Percentiles rank a stretch among this genome's conserved stretches.
Evolutionary conservation across 352 stramenopile species (phyloP).

Genomic region (Thalassiosira pacifica): DNA sequence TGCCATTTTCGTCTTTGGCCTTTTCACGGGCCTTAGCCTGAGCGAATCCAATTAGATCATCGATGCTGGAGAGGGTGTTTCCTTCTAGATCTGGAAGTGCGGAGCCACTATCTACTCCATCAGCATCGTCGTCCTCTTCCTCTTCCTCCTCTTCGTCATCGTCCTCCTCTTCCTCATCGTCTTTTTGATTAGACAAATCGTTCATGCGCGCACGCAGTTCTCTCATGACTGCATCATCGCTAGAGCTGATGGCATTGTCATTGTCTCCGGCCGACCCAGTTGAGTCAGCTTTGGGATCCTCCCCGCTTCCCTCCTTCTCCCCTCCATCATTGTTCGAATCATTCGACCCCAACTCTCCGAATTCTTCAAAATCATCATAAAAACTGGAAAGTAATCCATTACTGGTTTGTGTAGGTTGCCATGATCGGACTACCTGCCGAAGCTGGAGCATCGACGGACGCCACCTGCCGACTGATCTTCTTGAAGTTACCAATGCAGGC

Average conservation of each 20-base stretch:
- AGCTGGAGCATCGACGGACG: constrained; percentile 11
- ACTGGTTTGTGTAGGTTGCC: neutral
- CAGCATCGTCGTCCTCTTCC: constrained; percentile 47
- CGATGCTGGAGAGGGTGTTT: constrained; percentile 61
- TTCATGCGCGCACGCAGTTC: constrained; percentile 48
- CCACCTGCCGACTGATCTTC: neutral
- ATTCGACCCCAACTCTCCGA: constrained; percentile 36
- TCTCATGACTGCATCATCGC: constrained; percentile 55
- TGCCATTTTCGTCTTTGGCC: constrained; percentile 23
- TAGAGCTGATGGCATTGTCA: constrained; percentile 29
- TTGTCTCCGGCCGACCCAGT: constrained; percentile 10
- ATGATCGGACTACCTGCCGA: neutral
- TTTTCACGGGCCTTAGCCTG: constrained; percentile 47
- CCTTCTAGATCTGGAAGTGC: constrained; percentile 53
- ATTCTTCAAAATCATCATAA: constrained; percentile 69
- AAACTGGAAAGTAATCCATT: constrained; percentile 23
- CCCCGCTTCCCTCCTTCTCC: neutral
- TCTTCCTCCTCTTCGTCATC: constrained; percentile 60
- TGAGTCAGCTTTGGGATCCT: neutral
- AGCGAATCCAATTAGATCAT: constrained; percentile 79
- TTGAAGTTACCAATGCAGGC: neutral
- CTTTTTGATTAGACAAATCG: constrained; percentile 39
- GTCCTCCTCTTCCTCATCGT: constrained; percentile 66
- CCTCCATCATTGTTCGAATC: constrained; percentile 5
- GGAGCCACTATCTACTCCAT: constrained; percentile 66